A percentile compares a stretch with the other conserved stretches of the same genome.
Conservation (phyloP, 345 rosid genomes). For the Arabis hirsuta region DNA sequence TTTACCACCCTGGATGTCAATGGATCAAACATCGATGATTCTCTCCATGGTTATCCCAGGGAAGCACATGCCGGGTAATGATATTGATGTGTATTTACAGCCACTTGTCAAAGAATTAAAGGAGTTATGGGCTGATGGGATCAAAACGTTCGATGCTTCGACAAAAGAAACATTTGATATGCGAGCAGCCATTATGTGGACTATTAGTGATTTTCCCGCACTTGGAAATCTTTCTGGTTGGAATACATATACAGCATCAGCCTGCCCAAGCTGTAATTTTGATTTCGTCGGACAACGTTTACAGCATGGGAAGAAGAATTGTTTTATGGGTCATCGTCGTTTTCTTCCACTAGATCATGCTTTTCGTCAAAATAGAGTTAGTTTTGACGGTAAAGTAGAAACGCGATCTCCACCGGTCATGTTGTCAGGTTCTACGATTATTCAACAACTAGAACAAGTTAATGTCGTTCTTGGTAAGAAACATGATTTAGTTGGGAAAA, state of each 20-base stretch:
- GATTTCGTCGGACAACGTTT: neutral
- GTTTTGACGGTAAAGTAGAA: neutral
- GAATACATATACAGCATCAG: neutral
- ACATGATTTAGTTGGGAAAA: neutral
- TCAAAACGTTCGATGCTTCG: neutral
- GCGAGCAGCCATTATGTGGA: too few relatives aligned
- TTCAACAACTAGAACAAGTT: neutral
- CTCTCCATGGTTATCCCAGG: conserved; percentile 1
- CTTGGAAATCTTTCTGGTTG: neutral
- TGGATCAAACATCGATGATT: conserved; percentile 1
- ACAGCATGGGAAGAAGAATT: neutral
- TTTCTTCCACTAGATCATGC: conserved; percentile 7
- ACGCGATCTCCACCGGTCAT: neutral
- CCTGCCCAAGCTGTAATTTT: neutral
- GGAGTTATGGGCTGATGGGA: neutral
- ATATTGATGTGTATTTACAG: conserved; percentile 11
- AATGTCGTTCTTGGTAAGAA: neutral
- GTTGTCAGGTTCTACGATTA: neutral
- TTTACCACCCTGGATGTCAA: neutral
- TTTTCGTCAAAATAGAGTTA: neutral
- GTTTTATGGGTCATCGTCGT: conserved; percentile 10
- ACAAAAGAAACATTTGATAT: conserved; percentile 4
- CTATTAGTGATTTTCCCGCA: neutral
- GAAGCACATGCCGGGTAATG: too few relatives aligned
- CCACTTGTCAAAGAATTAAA: neutral